Evolutionary conservation across 2,329 filamentous ascomycete species (phyloP).

Genomic region (Aspergillus nomiae): DNA sequence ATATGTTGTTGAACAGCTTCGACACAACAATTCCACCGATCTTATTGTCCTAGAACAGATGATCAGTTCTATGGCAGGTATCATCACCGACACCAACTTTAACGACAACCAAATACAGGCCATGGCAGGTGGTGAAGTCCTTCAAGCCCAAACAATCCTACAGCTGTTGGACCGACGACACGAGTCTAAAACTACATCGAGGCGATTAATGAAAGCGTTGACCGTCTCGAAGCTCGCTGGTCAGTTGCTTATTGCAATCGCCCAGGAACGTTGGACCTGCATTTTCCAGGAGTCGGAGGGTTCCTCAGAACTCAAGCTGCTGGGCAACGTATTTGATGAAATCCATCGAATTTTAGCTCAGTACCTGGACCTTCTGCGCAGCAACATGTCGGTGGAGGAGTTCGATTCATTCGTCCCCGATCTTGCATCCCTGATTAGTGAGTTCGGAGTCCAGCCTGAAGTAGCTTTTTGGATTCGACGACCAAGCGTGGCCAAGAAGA

Average conservation of each 20-base stretch:
- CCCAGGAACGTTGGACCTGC: conserved; percentile 86
- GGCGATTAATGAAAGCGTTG: conserved; percentile 76
- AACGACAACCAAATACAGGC: conserved; percentile 85
- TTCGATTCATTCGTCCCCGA: conserved; percentile 80
- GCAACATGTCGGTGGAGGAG: conserved; percentile 71
- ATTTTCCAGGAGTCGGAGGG: conserved; percentile 68
- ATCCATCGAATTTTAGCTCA: conserved; percentile 82
- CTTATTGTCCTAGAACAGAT: conserved; percentile 89
- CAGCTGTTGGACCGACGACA: conserved; percentile 81
- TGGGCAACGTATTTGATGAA: conserved; percentile 87
- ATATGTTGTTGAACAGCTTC: conserved; percentile 84
- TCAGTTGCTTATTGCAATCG: conserved; percentile 83
- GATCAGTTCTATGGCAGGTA: conserved; percentile 89
- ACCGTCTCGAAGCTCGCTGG: conserved; percentile 76
- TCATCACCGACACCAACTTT: conserved; percentile 82
- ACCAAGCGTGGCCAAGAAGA: conserved; percentile 68
- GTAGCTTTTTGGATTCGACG: conserved; percentile 85
- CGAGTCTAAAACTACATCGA: conserved; percentile 71
- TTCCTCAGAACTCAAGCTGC: conserved; percentile 81
- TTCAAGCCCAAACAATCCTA: conserved; percentile 79
- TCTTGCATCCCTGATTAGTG: conserved; percentile 70
- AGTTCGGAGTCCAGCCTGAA: conserved; percentile 77
- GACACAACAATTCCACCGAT: conserved; percentile 81
- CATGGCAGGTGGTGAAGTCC: conserved; percentile 80
- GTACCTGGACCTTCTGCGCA: conserved; percentile 85